phyloP scores from a whole-genome alignment of 495 filamentous ascomycete species.

The Staphylotrichum tortipilum region DNA sequence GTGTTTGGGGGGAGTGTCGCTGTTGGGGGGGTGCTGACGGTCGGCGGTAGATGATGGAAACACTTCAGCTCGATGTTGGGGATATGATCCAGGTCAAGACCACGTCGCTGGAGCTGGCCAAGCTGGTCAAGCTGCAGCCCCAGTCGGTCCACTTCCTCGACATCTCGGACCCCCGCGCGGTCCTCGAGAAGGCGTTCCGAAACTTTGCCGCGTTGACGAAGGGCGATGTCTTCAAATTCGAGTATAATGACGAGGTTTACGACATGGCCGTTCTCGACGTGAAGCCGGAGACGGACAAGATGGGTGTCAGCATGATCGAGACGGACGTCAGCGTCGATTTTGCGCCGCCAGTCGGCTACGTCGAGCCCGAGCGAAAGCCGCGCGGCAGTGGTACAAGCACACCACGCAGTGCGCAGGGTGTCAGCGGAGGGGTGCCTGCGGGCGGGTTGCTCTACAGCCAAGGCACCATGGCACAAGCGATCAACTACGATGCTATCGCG shows the following conservation, averaged over 20 bases:
- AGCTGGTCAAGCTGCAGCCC: constrained; percentile 90
- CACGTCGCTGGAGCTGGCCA: constrained; percentile 79
- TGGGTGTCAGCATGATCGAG: constrained; percentile 84
- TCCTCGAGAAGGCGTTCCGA: constrained; percentile 89
- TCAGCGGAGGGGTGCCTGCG: constrained; percentile 42
- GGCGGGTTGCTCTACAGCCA: constrained; percentile 71
- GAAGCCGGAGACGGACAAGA: constrained; percentile 68
- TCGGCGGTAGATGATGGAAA: constrained; percentile 84
- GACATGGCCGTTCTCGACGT: constrained; percentile 88
- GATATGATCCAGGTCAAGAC: constrained; percentile 92
- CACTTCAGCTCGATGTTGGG: constrained; percentile 74
- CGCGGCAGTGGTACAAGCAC: constrained; percentile 53
- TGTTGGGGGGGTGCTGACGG: constrained; percentile 2
- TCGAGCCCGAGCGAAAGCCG: constrained; percentile 60
- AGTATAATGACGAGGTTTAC: constrained; percentile 88
- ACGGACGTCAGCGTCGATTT: constrained; percentile 95
- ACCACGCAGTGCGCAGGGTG: constrained; percentile 39
- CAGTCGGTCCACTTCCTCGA: constrained; percentile 88
- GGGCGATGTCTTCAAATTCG: constrained; percentile 88
- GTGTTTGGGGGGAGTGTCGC: no score
- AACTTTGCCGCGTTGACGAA: constrained; percentile 89
- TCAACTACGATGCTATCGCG: constrained; percentile 93
- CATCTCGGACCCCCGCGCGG: constrained; percentile 95
- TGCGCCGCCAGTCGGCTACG: constrained; percentile 84
- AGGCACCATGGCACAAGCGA: constrained; percentile 91